Evolutionary conservation across 129 eudicot species (phyloP).

Genomic region (Lactuca sativa): DNA sequence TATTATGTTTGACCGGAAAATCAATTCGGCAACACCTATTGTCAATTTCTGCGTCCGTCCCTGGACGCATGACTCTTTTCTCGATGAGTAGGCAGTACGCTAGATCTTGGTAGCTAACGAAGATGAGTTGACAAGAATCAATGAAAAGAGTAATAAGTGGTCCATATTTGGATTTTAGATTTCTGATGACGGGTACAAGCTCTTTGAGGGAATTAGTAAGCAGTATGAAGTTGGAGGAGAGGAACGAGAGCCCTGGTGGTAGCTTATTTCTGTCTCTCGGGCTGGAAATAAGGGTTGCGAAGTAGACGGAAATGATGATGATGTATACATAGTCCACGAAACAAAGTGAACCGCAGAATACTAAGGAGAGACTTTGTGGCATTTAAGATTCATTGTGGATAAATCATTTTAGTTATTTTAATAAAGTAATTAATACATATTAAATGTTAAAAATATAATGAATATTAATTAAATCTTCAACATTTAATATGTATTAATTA

Average conservation of each 20-base stretch:
- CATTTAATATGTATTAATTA: no score
- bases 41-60: no score
- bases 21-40: no score
- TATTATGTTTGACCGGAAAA: no score
- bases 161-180: conserved; percentile 27
- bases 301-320: background rate
- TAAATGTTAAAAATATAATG: no score
- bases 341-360: background rate
- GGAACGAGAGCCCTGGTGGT: conserved; percentile 30
- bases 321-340: conserved; percentile 3
- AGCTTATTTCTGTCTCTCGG: conserved; percentile 9
- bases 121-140: conserved; percentile 32
- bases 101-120: conserved; percentile 36
- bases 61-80: conserved; percentile 36
- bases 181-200: conserved; percentile 23
- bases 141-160: conserved; percentile 44
- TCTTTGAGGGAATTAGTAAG: conserved; percentile 11
- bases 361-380: no score
- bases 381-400: no score
- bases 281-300: background rate
- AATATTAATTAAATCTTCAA: no score
- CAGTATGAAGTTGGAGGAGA: conserved; percentile 25
- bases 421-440: no score
- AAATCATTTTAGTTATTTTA: no score
- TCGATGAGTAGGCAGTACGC: conserved; percentile 57